A percentile compares a stretch with the other conserved stretches of the same genome.
phyloP scores from a whole-genome alignment of 2,329 filamentous ascomycete genomes.

The Ilyonectria destructans region DNA sequence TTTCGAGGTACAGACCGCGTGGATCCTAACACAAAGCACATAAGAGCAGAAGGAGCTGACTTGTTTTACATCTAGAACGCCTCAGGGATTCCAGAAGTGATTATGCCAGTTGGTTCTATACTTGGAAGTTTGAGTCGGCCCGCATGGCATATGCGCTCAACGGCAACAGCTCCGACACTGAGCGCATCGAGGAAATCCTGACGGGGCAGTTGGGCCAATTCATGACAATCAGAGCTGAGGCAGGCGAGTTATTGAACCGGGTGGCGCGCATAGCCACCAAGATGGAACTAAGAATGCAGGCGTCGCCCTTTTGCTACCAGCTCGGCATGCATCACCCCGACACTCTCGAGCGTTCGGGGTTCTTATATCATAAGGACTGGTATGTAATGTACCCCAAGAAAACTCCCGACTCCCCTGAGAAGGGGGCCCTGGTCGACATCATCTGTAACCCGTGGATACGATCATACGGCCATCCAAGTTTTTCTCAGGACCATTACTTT shows the following conservation, averaged over 20 bases:
- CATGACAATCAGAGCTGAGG: background rate
- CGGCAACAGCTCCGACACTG: slow-evolving; percentile 2
- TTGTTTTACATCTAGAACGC: slow-evolving; percentile 4
- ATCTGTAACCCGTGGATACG: background rate
- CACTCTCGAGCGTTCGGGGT: slow-evolving; percentile 4
- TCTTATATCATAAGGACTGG: background rate
- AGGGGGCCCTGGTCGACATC: background rate
- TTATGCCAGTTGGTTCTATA: background rate
- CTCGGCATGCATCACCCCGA: slow-evolving; percentile 1
- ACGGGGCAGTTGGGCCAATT: background rate
- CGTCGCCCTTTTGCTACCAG: background rate
- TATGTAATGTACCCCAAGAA: background rate
- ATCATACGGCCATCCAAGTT: background rate
- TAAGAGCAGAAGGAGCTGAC: slow-evolving; percentile 7
- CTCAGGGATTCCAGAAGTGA: background rate
- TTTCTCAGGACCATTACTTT: too few relatives aligned
- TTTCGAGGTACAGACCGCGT: background rate
- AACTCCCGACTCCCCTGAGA: too few relatives aligned
- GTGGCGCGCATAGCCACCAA: background rate
- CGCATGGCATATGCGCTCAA: background rate
- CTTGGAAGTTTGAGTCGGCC: slow-evolving; percentile 4
- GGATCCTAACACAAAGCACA: background rate
- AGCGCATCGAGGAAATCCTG: slow-evolving; percentile 8
- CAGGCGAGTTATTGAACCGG: background rate
- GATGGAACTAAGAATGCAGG: background rate